phyloP scores from a whole-genome alignment of 2,329 filamentous ascomycete genomes.

The Claviceps sp. region DNA sequence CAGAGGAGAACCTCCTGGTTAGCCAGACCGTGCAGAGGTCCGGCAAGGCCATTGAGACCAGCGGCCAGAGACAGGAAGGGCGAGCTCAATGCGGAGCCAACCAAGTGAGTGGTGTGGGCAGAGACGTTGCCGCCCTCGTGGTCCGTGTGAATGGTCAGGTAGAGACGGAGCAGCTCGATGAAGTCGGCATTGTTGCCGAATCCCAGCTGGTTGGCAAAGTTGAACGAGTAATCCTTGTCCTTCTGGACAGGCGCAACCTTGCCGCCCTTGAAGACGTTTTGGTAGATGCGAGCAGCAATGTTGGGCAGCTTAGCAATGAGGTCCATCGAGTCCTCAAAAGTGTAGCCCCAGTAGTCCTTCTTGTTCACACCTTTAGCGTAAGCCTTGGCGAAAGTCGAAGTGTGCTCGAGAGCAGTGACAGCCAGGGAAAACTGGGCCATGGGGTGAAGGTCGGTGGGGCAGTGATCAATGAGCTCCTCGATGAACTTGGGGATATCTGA shows the following conservation, averaged over 20 bases:
- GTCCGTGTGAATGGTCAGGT: slow-evolving; percentile 99
- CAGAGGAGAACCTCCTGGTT: slow-evolving; percentile 99
- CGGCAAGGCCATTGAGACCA: slow-evolving; percentile 94
- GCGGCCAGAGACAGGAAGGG: slow-evolving; percentile 93
- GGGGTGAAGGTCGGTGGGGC: slow-evolving; percentile 95
- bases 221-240: slow-evolving; percentile 99
- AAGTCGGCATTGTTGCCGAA: slow-evolving; percentile 94
- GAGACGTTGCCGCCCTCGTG: slow-evolving; percentile 99
- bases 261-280: slow-evolving; percentile 99
- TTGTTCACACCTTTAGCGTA: slow-evolving; percentile 99
- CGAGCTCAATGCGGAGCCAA: slow-evolving; percentile 91
- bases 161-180: slow-evolving; percentile 94
- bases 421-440: slow-evolving; percentile 99
- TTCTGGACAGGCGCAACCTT: slow-evolving; percentile 93
- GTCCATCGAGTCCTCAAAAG: slow-evolving; percentile 99
- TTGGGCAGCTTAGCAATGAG: slow-evolving; percentile 98
- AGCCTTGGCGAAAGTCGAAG: slow-evolving; percentile 93
- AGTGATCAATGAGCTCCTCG: slow-evolving; percentile 99
- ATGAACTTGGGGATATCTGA: slow-evolving; percentile 96
- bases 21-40: slow-evolving; percentile 94
- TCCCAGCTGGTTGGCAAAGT: slow-evolving; percentile 98
- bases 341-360: slow-evolving; percentile 99
- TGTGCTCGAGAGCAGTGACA: slow-evolving; percentile 95
- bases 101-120: slow-evolving; percentile 96
- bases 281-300: slow-evolving; percentile 97